Conservation (phyloP, 495 filamentous ascomycete species). For the Parathielavia hyrcaniae region DNA sequence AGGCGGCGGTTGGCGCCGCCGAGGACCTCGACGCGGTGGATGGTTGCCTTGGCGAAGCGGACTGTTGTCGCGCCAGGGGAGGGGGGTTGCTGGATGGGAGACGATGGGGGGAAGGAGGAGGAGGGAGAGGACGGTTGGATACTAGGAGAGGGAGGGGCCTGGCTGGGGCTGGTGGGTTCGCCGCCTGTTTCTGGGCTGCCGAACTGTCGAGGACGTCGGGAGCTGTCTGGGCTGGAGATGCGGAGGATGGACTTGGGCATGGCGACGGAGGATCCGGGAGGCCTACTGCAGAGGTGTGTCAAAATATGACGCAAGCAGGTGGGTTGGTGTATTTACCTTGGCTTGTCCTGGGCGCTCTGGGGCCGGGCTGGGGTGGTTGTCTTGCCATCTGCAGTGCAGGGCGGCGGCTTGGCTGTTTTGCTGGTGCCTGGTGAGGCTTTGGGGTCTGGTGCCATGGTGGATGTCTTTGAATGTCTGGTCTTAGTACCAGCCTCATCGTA, state of each 20-base stretch:
- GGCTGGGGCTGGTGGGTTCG: conserved; percentile 13
- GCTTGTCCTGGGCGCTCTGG: conserved; percentile 10
- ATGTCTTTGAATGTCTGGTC: conserved; percentile 29
- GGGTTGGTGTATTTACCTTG: conserved; percentile 18
- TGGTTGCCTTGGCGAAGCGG: conserved; percentile 32
- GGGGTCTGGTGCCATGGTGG: conserved; percentile 16
- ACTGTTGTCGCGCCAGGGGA: conserved; percentile 30
- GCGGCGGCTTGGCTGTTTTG: conserved; percentile 21
- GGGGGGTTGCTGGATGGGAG: conserved; percentile 19
- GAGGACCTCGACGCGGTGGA: conserved; percentile 30
- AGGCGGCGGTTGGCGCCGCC: conserved; percentile 26
- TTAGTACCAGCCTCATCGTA: conserved; percentile 25
- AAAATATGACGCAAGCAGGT: background rate
- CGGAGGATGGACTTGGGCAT: conserved; percentile 33
- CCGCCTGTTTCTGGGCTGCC: conserved; percentile 9
- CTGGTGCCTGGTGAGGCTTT: conserved; percentile 16
- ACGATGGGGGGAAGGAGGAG: conserved; percentile 14
- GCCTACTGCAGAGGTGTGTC: background rate
- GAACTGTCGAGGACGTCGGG: conserved; percentile 18
- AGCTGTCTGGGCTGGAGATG: conserved; percentile 27
- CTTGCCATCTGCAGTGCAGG: conserved; percentile 11
- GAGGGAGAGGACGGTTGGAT: too few relatives aligned
- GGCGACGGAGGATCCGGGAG: background rate
- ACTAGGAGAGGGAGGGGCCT: background rate
- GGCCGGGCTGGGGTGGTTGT: conserved; percentile 3